Conservation (phyloP, 2,329 filamentous ascomycete species). For the Macrophomina tecta region DNA sequence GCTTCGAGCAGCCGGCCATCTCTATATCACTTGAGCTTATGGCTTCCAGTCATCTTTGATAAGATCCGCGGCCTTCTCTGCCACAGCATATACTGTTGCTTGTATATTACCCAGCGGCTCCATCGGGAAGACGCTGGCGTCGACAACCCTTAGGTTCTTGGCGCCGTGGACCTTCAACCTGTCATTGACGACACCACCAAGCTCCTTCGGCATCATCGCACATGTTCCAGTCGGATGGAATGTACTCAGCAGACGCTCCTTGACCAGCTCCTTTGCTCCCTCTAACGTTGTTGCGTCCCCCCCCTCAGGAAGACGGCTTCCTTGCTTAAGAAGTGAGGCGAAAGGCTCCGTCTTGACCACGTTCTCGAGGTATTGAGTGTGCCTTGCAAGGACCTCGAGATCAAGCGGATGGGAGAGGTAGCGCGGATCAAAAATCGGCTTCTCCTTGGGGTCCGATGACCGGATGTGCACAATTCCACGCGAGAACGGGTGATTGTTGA, state of each 20-base stretch:
- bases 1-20: too few relatives aligned
- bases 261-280: constrained; percentile 31
- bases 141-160: constrained; percentile 27
- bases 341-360: constrained; percentile 44
- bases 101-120: constrained; percentile 24
- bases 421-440: constrained; percentile 48
- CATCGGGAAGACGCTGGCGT: constrained; percentile 30
- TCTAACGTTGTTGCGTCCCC: constrained; percentile 17
- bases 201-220: constrained; percentile 37
- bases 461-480: constrained; percentile 41
- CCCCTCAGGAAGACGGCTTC: constrained; percentile 31
- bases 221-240: constrained; percentile 41
- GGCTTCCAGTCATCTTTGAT: constrained; percentile 41
- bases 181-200: constrained; percentile 39
- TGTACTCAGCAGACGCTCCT: constrained; percentile 39
- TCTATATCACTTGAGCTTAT: constrained; percentile 10
- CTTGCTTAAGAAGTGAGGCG: constrained; percentile 40
- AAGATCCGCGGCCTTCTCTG: constrained; percentile 36
- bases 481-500: constrained; percentile 41
- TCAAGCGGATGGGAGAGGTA: constrained; percentile 54
- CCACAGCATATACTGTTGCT: constrained; percentile 25
- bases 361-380: constrained; percentile 43
- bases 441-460: constrained; percentile 39
- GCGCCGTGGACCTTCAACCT: constrained; percentile 37
- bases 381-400: constrained; percentile 47